Conservation (phyloP, 2,329 filamentous ascomycete genomes). For the Aureobasidium sp. region DNA sequence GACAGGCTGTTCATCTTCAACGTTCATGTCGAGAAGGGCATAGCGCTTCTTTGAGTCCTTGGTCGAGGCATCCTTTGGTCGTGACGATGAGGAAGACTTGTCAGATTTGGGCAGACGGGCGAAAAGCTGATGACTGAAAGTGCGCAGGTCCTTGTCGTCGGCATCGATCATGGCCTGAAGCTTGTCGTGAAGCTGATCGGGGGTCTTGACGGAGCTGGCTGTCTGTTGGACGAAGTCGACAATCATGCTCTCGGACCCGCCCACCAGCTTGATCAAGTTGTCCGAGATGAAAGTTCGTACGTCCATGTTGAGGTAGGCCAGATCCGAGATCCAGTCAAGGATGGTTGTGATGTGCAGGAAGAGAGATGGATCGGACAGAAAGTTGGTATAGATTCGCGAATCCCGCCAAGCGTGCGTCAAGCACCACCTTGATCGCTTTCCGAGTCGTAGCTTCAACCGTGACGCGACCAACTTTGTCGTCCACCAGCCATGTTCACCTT, state of each 20-base stretch:
- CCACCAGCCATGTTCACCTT: conserved; percentile 82
- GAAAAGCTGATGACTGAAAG: conserved; percentile 44
- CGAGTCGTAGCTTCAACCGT: background rate
- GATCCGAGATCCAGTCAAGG: background rate
- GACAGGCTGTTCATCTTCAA: conserved; percentile 21
- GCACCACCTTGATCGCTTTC: background rate
- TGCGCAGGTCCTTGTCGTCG: conserved; percentile 36
- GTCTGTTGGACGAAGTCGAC: conserved; percentile 52
- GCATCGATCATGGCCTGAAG: conserved; percentile 47
- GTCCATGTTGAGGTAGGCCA: conserved; percentile 25
- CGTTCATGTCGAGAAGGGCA: conserved; percentile 47
- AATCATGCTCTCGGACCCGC: conserved; percentile 49
- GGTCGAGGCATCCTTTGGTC: conserved; percentile 20
- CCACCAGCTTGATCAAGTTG: conserved; percentile 46
- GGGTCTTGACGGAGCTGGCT: conserved; percentile 44
- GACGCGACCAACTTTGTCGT: background rate
- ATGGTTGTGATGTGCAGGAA: background rate
- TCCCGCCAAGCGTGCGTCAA: conserved; percentile 3
- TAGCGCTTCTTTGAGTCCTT: conserved; percentile 43
- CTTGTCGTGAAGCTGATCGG: conserved; percentile 43
- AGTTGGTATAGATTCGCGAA: background rate
- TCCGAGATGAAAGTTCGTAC: conserved; percentile 38
- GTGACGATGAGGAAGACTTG: conserved; percentile 11
- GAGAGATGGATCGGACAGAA: background rate
- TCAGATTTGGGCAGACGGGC: conserved; percentile 25